A percentile compares a stretch with the other conserved stretches of the same genome.
Evolutionary conservation across 148 eudicot genomes (phyloP).

Genomic region (Heliosperma pusillum): DNA sequence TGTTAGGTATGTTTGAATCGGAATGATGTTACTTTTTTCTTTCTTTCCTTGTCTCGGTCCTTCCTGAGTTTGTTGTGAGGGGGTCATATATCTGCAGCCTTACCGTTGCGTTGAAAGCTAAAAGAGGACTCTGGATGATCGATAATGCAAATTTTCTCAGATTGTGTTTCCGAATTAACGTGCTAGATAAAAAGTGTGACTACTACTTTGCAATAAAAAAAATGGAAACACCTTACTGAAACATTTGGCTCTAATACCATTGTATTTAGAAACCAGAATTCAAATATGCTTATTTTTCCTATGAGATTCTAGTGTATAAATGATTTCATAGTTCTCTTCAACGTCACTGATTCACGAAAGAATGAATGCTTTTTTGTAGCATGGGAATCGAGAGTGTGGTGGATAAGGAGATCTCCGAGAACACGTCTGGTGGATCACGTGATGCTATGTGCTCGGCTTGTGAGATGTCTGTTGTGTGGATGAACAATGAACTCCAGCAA

Average conservation of each 20-base stretch:
- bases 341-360: background rate
- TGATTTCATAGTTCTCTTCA: background rate
- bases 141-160: no score
- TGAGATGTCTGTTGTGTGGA: slow-evolving; percentile 96
- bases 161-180: no score
- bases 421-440: slow-evolving; percentile 33
- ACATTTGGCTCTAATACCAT: no score
- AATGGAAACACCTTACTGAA: no score
- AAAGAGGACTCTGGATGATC: no score
- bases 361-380: slow-evolving; percentile 30
- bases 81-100: no score
- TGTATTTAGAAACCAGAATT: no score
- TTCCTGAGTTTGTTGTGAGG: no score
- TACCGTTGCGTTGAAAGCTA: no score
- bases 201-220: no score
- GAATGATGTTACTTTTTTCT: background rate
- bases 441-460: slow-evolving; percentile 74
- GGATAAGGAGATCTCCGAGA: slow-evolving; percentile 37
- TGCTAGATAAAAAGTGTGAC: no score
- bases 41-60: background rate
- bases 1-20: slow-evolving; percentile 51
- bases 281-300: background rate
- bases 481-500: slow-evolving; percentile 65
- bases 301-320: background rate
- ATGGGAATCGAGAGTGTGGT: slow-evolving; percentile 76